Base-by-base conservation (phyloP, 2,329 filamentous ascomycete genomes). In the Pyrenochaeta sp. region DNA sequence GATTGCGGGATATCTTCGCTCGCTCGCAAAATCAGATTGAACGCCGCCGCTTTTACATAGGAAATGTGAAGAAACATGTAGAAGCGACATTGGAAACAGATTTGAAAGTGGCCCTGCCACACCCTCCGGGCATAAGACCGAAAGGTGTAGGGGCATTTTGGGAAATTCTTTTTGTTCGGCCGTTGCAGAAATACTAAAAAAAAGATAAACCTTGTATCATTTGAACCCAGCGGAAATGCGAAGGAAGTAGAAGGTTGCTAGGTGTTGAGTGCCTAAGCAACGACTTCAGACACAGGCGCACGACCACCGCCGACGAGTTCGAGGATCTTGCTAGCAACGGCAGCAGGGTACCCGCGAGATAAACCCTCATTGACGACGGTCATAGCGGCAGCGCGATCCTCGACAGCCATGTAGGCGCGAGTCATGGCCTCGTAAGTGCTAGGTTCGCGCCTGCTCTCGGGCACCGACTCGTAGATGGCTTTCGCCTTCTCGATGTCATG, bases 401-500 rank as follows among this genome's bases (percentile, higher is more conserved):
- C 92, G 3, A 90, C 90, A 10, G 92, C 88, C 53, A 99, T 86
- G 79, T 90, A 97, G 0, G 95, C 95, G 45, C 95, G 87, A 5
- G 93, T 97, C 95, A 99, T 99, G 40, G 94, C 93, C 81, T 99
- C 95, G 77, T 99, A 99, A 4, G 95, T 99, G 82, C 93, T 97
- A 3, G 95, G 95, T 82, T 99, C 95, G 56, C 95, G 89, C 80
- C 90, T 93, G 53, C 88, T 86, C 28, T 87, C 85, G 8, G 89
- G 86, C 3, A 99, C 89, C n/a, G 86, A 84, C 58, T 91, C 85
- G 75, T 96, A 99, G 61, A 97, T 88, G 25, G 85, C 81, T 72
- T 89, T 88, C 19, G 93, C 91, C 78, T 92, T 93, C 59, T 82
- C 79, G 44, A 98, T 91, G 63, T 96, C 86, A 79, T 90, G 90